Evolutionary conservation across 2,329 filamentous ascomycete genomes (phyloP).

Genomic region (Pestalotiopsis sp.): DNA sequence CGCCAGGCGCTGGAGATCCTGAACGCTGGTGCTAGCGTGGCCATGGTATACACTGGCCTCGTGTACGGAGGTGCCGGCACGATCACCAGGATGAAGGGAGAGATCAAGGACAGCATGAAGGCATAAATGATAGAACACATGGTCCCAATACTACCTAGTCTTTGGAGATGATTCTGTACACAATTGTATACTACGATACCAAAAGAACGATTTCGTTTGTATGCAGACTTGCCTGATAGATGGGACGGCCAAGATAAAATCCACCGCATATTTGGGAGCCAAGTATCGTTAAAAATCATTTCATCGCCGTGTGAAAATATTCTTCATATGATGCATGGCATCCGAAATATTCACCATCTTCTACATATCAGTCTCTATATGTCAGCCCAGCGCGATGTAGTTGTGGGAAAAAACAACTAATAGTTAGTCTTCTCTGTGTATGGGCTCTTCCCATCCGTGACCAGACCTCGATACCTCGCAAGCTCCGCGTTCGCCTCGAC

Average conservation of each 20-base stretch:
- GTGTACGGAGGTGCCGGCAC: slow-evolving; percentile 68
- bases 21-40: slow-evolving; percentile 86
- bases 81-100: slow-evolving; percentile 65
- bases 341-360: too few relatives aligned
- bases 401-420: background rate
- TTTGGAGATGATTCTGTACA: background rate
- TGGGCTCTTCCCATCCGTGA: background rate
- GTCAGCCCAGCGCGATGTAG: too few relatives aligned
- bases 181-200: slow-evolving; percentile 1
- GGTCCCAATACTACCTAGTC: background rate
- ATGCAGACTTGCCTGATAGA: background rate
- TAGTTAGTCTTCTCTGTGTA: background rate
- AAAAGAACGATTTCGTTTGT: background rate
- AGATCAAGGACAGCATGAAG: slow-evolving; percentile 53
- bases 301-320: background rate
- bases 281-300: background rate
- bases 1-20: slow-evolving; percentile 80
- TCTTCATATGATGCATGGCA: too few relatives aligned
- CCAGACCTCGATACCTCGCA: background rate
- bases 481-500: background rate
- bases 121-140: slow-evolving; percentile 17
- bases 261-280: background rate
- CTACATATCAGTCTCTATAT: too few relatives aligned
- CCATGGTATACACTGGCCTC: slow-evolving; percentile 85
- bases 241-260: background rate